Conservation (phyloP, 2,329 filamentous ascomycete species). For the Botrytis pseudocinerea region DNA sequence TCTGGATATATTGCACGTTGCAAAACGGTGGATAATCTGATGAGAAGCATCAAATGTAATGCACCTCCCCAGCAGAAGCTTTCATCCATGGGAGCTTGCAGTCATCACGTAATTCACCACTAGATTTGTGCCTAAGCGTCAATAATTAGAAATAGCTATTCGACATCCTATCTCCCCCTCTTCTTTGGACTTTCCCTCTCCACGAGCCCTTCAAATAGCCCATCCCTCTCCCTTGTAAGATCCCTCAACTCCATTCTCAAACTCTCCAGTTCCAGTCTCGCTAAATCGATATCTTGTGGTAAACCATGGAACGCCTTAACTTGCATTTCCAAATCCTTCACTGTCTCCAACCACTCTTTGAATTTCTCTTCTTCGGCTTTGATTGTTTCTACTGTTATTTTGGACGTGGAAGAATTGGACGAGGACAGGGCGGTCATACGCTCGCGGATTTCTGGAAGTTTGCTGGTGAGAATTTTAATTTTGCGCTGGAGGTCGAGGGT, state of each 20-base stretch:
- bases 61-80: not conserved
- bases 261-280: conserved; percentile 68
- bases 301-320: conserved; percentile 69
- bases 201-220: conserved; percentile 72
- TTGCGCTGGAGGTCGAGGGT: conserved; percentile 74
- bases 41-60: not conserved
- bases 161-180: not conserved
- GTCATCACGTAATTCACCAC: not conserved
- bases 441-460: conserved; percentile 67
- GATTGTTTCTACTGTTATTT: conserved; percentile 58
- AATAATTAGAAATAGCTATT: not conserved
- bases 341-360: conserved; percentile 55
- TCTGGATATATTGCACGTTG: not conserved
- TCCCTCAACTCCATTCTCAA: conserved; percentile 63
- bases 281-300: conserved; percentile 68
- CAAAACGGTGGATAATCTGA: not conserved
- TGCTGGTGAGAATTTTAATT: conserved; percentile 64
- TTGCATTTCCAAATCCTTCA: conserved; percentile 61
- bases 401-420: conserved; percentile 25
- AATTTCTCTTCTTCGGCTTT: conserved; percentile 60
- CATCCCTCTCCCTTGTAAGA: conserved; percentile 65
- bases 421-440: conserved; percentile 47
- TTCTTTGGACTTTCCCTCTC: conserved; percentile 58
- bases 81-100: not conserved
- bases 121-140: not conserved